phyloP scores from a whole-genome alignment of 176 grass and related monocot genomes.

The Coix lacrymajobi region DNA sequence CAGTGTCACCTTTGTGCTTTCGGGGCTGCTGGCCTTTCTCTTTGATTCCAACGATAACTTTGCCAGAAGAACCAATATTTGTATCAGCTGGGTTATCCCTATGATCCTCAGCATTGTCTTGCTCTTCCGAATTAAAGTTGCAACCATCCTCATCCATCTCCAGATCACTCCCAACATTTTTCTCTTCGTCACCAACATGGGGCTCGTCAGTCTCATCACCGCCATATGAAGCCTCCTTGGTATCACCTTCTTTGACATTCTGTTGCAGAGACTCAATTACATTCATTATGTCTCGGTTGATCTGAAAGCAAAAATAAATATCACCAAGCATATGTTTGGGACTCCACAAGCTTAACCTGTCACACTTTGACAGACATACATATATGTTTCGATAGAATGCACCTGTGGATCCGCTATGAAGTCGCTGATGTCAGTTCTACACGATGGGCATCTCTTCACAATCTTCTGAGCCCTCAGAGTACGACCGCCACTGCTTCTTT shows the following conservation, averaged over 20 bases:
- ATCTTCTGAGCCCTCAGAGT: conserved; percentile 71
- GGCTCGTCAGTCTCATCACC: background rate
- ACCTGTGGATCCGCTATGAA: conserved; percentile 84
- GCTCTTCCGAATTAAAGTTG: background rate
- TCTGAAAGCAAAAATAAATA: conserved; percentile 7
- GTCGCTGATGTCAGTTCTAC: conserved; percentile 73
- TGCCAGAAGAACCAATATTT: background rate
- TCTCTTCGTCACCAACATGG: background rate
- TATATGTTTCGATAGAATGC: background rate
- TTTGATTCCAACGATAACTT: conserved; percentile 17
- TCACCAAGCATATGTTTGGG: background rate
- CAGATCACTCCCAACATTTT: background rate
- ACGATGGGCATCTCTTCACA: conserved; percentile 77
- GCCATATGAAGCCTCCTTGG: background rate
- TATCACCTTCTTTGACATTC: background rate
- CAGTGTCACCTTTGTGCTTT: background rate
- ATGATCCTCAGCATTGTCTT: background rate
- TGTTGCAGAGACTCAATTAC: background rate
- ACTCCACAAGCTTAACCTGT: background rate
- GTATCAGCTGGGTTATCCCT: background rate
- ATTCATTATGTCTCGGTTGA: background rate
- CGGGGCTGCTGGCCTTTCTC: background rate
- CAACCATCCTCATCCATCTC: background rate
- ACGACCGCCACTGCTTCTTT: conserved; percentile 61
- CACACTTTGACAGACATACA: background rate